Evolutionary conservation across 2,329 filamentous ascomycete species (phyloP), one percentile per base, ranked within the genome.

Genomic region (Hypoxylon sp.): DNA sequence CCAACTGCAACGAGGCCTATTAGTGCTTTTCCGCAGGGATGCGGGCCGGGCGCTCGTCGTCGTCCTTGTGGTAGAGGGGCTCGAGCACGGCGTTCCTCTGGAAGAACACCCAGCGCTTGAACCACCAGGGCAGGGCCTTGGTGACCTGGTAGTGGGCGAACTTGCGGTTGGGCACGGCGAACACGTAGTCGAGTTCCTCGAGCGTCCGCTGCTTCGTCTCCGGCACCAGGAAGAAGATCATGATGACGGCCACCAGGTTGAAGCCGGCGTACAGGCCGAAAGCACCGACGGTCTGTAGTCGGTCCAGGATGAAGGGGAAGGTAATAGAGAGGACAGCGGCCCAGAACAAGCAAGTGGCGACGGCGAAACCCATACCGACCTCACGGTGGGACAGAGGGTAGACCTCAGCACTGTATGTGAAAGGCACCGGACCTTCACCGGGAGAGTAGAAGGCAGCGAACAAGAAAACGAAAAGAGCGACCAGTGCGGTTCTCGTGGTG

Each of bases 351-450:
- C 88, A 91, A 0, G 88, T 91, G 1, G 90, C 88, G 7, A 92
- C 90, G 6, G 89, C 87, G 79, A 86, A 92, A 0, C 85, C 86
- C 91, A 93, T 92, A 62, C 91, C 91, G 24, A 92, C 84, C 75
- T 92, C 91, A 73, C 91, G 85, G 76, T 92, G 90, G 1, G 88
- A 90, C 0, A 92, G 84, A 0, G 91, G 90, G 75, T 90, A 92
- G 1, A 92, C 88, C 76, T 92, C 91, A 46, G 90, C 89, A 4
- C 85, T 87, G 79, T 92, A 92, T 0, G 88, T 87, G 75, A 90
- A 92, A 0, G 90, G 89, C 6, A 92, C 90, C 3, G 87, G 87
- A 0, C 89, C 90, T 79, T 92, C 90, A 2, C 86, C 88, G 0
- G 88, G 87, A 0, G 87, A 89, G 79, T 90, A 90, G 74, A 89